Evolutionary conservation across 2,329 filamentous ascomycete genomes (phyloP), one percentile per base, ranked within the genome.

Genomic region (Fusarium kyushuense): DNA sequence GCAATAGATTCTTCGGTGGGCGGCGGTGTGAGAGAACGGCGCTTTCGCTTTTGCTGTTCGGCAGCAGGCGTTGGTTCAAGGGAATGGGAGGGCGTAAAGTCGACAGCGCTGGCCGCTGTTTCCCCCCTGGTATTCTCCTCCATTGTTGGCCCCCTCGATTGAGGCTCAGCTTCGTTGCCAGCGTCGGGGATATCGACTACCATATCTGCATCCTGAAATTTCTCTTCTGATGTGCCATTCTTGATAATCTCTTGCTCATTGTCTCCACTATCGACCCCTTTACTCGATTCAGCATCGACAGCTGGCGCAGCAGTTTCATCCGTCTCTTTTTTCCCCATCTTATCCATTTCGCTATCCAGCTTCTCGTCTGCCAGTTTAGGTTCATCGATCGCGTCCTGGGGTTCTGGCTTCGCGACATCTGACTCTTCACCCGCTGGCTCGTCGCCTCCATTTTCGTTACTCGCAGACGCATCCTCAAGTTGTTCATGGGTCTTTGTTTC

Each of bases 11-110:
- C 83, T 25, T 81, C 79, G 12, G 82, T 84, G 11, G 86, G 86
- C 21, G 85, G 81, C 35, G 89, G 90, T 58, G 84, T 91, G 57
- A 83, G 82, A 42, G 89, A 92, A 70, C 89, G 84, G 70, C 89
- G 87, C 77, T 91, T 92, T 64, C 90, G 84, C 77, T 90, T 92
- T 70, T 87, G 86, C 40, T 81, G 81, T 69, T 74, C 62, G 13
- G 67, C 59, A 38, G 48, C 57, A 27, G 62, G 47, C 42, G 63
- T 57, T 32, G 56, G 56, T 40, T 63, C 57, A 23, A 59, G 62
- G 16, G 59, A 57, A n/a, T 55, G 58, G 14, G 54, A 42, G 14
- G 59, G 48, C 9, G 57, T 58, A 16, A 59, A 52, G 19, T 72
- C 58, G 19, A 56, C 54, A 25, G 59, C 42, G 45, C 64, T 29